A percentile compares a stretch with the other conserved stretches of the same genome.
phyloP scores from a whole-genome alignment of 83 land plant species.

The Thuja plicata region DNA sequence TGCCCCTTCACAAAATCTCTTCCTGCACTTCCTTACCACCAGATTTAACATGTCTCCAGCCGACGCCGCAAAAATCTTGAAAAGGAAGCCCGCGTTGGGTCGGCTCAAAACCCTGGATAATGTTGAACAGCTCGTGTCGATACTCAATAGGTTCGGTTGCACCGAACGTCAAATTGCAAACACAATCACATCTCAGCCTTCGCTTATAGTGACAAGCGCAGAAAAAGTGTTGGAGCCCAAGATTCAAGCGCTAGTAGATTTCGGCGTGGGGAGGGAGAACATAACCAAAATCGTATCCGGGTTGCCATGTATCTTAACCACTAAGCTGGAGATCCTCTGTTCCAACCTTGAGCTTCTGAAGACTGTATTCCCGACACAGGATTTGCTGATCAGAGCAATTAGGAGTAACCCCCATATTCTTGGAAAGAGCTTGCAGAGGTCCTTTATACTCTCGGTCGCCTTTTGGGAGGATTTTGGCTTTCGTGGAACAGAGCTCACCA shows the following conservation, averaged over 20 bases:
- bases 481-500: not conserved
- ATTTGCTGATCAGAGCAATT: not conserved
- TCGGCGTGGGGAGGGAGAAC: not conserved
- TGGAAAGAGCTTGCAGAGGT: not conserved
- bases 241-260: not conserved
- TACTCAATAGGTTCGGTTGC: too few relatives aligned
- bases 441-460: not conserved
- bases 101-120: not conserved
- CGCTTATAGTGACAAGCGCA: not conserved
- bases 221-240: not conserved
- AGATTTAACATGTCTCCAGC: not conserved
- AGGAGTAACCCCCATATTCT: not conserved
- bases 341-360: not conserved
- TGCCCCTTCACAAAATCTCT: not conserved
- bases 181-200: not conserved
- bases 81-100: not conserved
- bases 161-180: too few relatives aligned
- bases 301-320: too few relatives aligned
- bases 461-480: too few relatives aligned
- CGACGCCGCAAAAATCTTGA: not conserved
- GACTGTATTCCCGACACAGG: too few relatives aligned
- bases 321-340: not conserved
- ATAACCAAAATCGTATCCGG: too few relatives aligned
- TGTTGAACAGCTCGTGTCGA: not conserved
- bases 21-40: too few relatives aligned